Conservation (phyloP, 179 eudicot genomes). For the Heliamphora pulchella region DNA sequence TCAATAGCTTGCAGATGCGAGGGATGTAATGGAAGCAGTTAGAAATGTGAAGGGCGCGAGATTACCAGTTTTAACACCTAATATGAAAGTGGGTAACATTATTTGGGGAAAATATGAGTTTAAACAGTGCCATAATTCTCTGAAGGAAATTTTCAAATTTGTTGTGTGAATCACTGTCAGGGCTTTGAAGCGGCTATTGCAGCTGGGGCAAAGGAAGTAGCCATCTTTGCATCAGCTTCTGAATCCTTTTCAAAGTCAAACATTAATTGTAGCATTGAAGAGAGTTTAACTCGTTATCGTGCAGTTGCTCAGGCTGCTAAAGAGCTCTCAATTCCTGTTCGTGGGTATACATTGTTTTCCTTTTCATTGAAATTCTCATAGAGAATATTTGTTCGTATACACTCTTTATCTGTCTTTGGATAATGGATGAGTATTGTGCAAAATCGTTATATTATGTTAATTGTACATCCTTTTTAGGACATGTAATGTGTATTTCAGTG, state of each 20-base stretch:
- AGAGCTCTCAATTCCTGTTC: constrained; percentile 64
- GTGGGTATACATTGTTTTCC: constrained; percentile 52
- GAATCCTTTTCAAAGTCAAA: constrained; percentile 90
- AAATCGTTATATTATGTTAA: background rate
- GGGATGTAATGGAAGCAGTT: constrained; percentile 67
- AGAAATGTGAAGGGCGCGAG: constrained; percentile 45
- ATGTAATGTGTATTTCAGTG: background rate
- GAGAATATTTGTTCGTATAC: background rate
- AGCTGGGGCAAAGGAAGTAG: constrained; percentile 92
- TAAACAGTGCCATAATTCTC: background rate
- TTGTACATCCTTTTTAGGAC: background rate
- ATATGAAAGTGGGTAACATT: constrained; percentile 59
- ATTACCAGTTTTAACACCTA: constrained; percentile 89
- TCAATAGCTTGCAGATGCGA: constrained; percentile 77
- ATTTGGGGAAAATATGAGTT: constrained; percentile 7
- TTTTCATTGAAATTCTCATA: background rate
- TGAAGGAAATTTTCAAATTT: background rate
- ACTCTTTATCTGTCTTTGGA: too few species aligned
- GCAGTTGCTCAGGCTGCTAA: constrained; percentile 67
- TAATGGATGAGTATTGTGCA: background rate
- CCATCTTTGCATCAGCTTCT: constrained; percentile 93
- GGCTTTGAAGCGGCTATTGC: constrained; percentile 95
- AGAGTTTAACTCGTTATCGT: constrained; percentile 72
- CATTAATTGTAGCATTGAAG: constrained; percentile 85
- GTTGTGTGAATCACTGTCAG: constrained; percentile 27